A percentile compares a stretch with the other conserved stretches of the same genome.
phyloP scores from a whole-genome alignment of 2,329 filamentous ascomycete genomes.

The Fonsecaea multimorphosa region DNA sequence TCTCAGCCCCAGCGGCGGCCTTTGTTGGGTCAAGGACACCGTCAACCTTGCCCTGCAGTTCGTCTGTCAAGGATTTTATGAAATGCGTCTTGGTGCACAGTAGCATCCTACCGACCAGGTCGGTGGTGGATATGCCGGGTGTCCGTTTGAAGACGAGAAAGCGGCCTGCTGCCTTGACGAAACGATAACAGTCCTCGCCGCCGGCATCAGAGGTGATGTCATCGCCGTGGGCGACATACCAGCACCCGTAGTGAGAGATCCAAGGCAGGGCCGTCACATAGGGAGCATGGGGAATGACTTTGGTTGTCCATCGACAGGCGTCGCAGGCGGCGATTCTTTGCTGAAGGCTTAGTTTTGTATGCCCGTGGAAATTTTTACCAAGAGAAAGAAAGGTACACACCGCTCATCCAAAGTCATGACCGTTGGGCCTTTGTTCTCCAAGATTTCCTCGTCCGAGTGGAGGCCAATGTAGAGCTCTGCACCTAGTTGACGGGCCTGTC shows the following conservation, averaged over 20 bases:
- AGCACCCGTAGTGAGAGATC: constrained; percentile 94
- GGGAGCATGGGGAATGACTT: constrained; percentile 80
- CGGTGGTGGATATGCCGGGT: constrained; percentile 94
- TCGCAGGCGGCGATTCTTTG: constrained; percentile 84
- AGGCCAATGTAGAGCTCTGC: constrained; percentile 88
- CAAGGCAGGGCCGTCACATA: constrained; percentile 94
- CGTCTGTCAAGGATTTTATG: constrained; percentile 76
- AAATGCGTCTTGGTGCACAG: constrained; percentile 95
- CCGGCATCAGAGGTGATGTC: constrained; percentile 94
- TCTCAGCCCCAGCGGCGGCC: constrained; percentile 66
- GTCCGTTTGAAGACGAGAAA: constrained; percentile 98
- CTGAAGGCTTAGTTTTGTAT: constrained; percentile 11
- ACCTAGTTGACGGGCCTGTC: constrained; percentile 91
- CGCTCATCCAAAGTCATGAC: constrained; percentile 95
- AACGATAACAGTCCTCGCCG: constrained; percentile 96
- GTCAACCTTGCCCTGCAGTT: constrained; percentile 74
- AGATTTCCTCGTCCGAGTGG: constrained; percentile 92
- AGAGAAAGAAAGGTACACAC: constrained; percentile 47
- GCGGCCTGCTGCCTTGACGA: constrained; percentile 88
- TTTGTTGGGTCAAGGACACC: constrained; percentile 72
- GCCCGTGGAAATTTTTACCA: too few species aligned
- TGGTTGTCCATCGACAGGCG: constrained; percentile 92
- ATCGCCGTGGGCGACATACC: constrained; percentile 94
- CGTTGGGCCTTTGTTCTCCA: constrained; percentile 96
- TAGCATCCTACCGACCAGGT: constrained; percentile 97